Conservation (phyloP, 305 asterid species). For the Lippia alba region DNA sequence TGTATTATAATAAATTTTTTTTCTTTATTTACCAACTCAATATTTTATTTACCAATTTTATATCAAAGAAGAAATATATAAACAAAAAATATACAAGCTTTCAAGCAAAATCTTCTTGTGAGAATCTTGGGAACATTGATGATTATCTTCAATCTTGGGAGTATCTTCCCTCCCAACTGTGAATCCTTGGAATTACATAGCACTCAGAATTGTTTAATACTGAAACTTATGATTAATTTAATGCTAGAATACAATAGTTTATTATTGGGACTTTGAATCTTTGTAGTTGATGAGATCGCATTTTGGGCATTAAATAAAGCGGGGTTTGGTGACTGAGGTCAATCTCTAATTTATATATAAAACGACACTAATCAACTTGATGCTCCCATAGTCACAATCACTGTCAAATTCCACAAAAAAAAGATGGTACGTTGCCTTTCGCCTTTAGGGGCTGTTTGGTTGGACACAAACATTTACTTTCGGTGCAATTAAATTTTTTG, state of each 20-base stretch:
- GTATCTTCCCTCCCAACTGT: constrained; percentile 21
- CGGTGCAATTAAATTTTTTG: too few relatives aligned
- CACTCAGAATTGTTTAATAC: too few relatives aligned
- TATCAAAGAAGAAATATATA: neutral
- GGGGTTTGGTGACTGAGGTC: too few relatives aligned
- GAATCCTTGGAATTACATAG: neutral
- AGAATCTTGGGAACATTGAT: constrained; percentile 30
- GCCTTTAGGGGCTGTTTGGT: neutral
- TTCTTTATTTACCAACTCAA: neutral
- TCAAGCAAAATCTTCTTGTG: neutral
- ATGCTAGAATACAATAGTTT: too few relatives aligned
- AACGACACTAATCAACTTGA: neutral
- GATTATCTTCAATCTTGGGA: constrained; percentile 3
- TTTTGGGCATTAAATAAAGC: too few relatives aligned
- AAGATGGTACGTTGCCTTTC: neutral
- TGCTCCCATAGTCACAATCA: neutral
- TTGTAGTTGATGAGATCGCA: too few relatives aligned
- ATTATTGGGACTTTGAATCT: too few relatives aligned
- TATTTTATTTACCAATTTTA: too few relatives aligned
- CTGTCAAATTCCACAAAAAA: neutral
- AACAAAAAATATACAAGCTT: neutral
- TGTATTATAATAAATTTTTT: too few relatives aligned
- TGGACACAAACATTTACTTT: neutral
- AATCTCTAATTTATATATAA: too few relatives aligned
- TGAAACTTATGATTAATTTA: too few relatives aligned